Conservation (phyloP, 179 eudicot genomes). For the Spinacia oleracea region DNA sequence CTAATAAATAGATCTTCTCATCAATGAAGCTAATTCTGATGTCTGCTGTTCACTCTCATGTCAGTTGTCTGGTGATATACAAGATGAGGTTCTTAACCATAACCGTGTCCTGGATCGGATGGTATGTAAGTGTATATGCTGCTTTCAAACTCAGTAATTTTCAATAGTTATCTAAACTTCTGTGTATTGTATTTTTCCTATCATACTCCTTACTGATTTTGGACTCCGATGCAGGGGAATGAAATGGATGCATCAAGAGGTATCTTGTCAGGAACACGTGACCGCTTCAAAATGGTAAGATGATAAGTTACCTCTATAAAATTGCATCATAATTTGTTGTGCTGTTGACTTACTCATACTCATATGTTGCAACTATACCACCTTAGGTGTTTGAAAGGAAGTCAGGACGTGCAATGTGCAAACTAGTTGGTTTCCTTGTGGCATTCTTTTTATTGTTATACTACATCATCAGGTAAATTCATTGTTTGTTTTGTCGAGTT, state of each 20-base stretch:
- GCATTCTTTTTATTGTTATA: constrained; percentile 30
- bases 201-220: background rate
- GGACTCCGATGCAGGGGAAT: constrained; percentile 35
- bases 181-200: background rate
- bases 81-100: constrained; percentile 45
- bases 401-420: constrained; percentile 41
- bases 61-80: constrained; percentile 52
- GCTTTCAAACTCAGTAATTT: background rate
- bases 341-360: constrained; percentile 4
- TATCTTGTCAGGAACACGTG: constrained; percentile 41
- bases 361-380: background rate
- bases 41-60: constrained; percentile 6
- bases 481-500: background rate
- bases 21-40: constrained; percentile 1
- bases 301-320: constrained; percentile 4
- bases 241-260: constrained; percentile 53
- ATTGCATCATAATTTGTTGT: background rate
- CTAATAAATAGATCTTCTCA: background rate
- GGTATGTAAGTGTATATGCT: constrained; percentile 28
- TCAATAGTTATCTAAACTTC: background rate
- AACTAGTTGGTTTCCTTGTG: constrained; percentile 38
- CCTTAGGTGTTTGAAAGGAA: constrained; percentile 42
- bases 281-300: constrained; percentile 48
- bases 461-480: constrained; percentile 36
- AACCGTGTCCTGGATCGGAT: constrained; percentile 45